Conservation (phyloP, 805 yeast genomes). For the Cyberlindnera mississippiensis region DNA sequence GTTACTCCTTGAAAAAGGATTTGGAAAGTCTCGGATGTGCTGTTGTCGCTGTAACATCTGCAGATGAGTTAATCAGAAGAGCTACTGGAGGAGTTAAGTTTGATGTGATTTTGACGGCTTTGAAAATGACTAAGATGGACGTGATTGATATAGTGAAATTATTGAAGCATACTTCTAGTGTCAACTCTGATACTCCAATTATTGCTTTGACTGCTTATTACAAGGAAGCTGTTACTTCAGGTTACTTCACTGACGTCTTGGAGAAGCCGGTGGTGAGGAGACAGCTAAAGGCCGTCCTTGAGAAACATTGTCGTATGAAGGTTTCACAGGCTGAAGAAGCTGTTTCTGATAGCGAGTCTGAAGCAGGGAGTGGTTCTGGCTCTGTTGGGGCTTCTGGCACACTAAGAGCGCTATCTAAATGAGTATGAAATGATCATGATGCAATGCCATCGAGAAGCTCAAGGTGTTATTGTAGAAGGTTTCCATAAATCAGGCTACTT, state of each 20-base stretch:
- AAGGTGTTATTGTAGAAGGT: no score
- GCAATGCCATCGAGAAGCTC: no score
- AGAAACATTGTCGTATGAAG: slow-evolving; percentile 27
- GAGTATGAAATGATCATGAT: no score
- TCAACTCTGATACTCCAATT: slow-evolving; percentile 74
- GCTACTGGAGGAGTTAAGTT: slow-evolving; percentile 81
- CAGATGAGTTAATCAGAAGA: slow-evolving; percentile 77
- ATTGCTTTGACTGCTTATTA: slow-evolving; percentile 70
- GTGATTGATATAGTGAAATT: slow-evolving; percentile 75
- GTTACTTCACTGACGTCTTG: slow-evolving; percentile 58
- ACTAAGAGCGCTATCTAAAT: no score
- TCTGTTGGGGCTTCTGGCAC: not conserved
- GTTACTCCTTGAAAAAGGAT: slow-evolving; percentile 60
- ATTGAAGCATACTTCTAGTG: slow-evolving; percentile 68
- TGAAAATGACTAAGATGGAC: slow-evolving; percentile 61
- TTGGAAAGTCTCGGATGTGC: slow-evolving; percentile 72
- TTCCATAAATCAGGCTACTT: no score
- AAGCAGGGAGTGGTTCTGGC: slow-evolving; percentile 3
- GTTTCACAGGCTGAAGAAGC: slow-evolving; percentile 25
- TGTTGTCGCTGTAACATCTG: slow-evolving; percentile 71
- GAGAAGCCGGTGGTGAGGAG: slow-evolving; percentile 57
- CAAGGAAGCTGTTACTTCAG: slow-evolving; percentile 52
- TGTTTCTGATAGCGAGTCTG: slow-evolving; percentile 27
- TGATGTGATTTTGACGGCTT: slow-evolving; percentile 77
- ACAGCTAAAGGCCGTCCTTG: slow-evolving; percentile 20